Evolutionary conservation across 2,329 filamentous ascomycete species (phyloP).

Genomic region (Neonectria coccinea): DNA sequence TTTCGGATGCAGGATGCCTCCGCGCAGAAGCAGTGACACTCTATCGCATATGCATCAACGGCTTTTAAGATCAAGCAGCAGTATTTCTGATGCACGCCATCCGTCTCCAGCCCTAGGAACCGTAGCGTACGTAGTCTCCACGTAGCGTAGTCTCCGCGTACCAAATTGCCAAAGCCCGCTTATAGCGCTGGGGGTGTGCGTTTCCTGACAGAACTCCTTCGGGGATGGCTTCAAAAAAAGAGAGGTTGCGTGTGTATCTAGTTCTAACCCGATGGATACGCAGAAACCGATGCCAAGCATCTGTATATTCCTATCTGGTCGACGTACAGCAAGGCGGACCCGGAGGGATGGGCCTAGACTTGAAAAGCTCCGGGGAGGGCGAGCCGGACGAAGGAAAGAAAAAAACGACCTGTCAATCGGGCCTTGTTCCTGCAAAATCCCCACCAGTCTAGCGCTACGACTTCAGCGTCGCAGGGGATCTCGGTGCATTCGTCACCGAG

Average conservation of each 20-base stretch:
- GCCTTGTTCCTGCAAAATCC: neutral
- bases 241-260: neutral
- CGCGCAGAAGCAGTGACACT: neutral
- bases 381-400: neutral
- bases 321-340: neutral
- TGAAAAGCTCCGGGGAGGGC: neutral
- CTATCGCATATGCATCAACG: neutral
- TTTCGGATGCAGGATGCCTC: neutral
- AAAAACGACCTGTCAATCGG: slow-evolving; percentile 1
- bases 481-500: neutral
- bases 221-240: neutral
- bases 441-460: slow-evolving; percentile 20
- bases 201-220: neutral
- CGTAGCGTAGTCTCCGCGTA: too few relatives aligned
- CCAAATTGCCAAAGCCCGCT: neutral
- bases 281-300: neutral
- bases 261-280: neutral
- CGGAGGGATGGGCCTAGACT: neutral
- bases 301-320: neutral
- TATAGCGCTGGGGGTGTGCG: neutral
- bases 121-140: neutral
- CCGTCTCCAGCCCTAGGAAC: neutral
- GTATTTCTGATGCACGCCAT: neutral
- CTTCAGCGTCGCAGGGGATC: neutral
- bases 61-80: neutral